Percentiles rank a stretch among this genome's conserved stretches.
Evolutionary conservation across 345 rosid species (phyloP).

Genomic region (Anacardium occidentale): DNA sequence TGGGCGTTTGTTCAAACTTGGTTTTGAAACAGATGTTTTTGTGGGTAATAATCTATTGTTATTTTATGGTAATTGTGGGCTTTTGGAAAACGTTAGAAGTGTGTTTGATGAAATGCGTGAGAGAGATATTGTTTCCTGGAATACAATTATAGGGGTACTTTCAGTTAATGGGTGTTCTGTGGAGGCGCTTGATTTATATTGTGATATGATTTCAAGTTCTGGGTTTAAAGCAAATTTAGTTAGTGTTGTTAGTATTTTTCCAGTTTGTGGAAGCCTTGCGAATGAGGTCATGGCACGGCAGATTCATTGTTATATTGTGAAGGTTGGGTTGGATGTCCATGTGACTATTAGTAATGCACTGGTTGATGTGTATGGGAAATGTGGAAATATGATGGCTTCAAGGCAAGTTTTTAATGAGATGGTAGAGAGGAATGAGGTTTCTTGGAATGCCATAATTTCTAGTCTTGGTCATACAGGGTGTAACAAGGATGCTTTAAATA

Average conservation of each 20-base stretch:
- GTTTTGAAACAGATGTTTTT: conserved; percentile 39
- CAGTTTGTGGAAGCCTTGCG: conserved; percentile 37
- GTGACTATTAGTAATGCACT: conserved; percentile 44
- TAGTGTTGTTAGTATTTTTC: conserved; percentile 41
- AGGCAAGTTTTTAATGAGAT: conserved; percentile 38
- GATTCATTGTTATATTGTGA: conserved; percentile 40
- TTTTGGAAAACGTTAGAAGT: conserved; percentile 24
- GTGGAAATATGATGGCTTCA: conserved; percentile 31
- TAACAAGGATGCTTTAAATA: conserved; percentile 35
- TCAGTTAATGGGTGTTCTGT: conserved; percentile 30
- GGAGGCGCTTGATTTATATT: conserved; percentile 35
- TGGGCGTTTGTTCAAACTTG: conserved; percentile 48
- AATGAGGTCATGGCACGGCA: conserved; percentile 28
- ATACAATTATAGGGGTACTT: conserved; percentile 35
- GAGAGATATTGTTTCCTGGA: conserved; percentile 49
- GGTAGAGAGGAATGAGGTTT: conserved; percentile 43
- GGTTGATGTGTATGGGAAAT: conserved; percentile 53
- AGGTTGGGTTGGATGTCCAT: conserved; percentile 40
- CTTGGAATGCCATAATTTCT: conserved; percentile 41
- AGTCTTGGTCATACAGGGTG: conserved; percentile 31
- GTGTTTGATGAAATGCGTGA: conserved; percentile 53
- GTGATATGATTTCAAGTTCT: conserved; percentile 30
- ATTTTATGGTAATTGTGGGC: conserved; percentile 35
- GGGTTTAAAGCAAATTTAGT: conserved; percentile 38
- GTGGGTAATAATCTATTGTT: conserved; percentile 44